phyloP scores from a whole-genome alignment of 2,329 filamentous ascomycete species.

The Corniculantispora saksenae region DNA sequence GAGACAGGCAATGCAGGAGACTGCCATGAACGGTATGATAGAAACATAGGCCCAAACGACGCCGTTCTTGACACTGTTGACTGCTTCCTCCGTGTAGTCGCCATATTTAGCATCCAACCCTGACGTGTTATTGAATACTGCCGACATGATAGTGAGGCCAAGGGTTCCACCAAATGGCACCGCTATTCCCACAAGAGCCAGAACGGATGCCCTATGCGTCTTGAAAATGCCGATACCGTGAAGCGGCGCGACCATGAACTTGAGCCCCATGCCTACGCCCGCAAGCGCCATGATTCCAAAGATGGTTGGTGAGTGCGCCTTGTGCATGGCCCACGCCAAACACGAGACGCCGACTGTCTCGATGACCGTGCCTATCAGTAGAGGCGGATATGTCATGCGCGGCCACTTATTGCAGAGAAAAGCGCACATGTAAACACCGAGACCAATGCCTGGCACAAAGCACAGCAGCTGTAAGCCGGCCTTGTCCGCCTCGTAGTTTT shows the following conservation, averaged over 20 bases:
- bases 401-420: conserved; percentile 63
- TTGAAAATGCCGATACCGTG: conserved; percentile 66
- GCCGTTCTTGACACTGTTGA: conserved; percentile 31
- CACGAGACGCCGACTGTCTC: conserved; percentile 61
- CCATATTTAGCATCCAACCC: conserved; percentile 28
- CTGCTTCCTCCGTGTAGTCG: conserved; percentile 28
- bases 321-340: conserved; percentile 57
- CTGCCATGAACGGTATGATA: conserved; percentile 58
- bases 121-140: conserved; percentile 64
- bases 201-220: conserved; percentile 56
- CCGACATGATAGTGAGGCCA: conserved; percentile 66
- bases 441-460: conserved; percentile 46
- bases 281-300: conserved; percentile 68
- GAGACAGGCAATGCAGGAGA: conserved; percentile 31
- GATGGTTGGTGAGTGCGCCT: conserved; percentile 49
- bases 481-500: conserved; percentile 48
- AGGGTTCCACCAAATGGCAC: conserved; percentile 65
- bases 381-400: conserved; percentile 59
- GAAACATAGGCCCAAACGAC: conserved; percentile 63
- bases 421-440: conserved; percentile 59
- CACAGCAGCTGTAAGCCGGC: conserved; percentile 61
- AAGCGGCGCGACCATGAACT: conserved; percentile 65
- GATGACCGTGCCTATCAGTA: conserved; percentile 57
- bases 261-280: conserved; percentile 62
- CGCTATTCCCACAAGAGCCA: conserved; percentile 61